These are phyloP conservation scores for Auriculariales sp. DNA, from an alignment of 768 basidiomycete genomes.

Conservation along the genomic window DNA sequence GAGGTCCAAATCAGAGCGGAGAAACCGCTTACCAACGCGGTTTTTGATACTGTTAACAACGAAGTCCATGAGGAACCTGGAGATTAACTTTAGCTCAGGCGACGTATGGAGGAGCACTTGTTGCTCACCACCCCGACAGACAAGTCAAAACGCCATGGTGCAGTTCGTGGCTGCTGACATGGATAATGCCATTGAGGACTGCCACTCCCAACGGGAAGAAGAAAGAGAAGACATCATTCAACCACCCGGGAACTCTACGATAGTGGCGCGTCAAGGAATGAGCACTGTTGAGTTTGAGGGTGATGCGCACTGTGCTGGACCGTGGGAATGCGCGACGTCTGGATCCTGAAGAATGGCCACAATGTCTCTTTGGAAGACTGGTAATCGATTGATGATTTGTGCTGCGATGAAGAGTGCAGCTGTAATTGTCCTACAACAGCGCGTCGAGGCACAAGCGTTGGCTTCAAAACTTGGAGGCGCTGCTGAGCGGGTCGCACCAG, in stretches of 20 bases:
- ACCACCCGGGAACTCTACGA: conserved; percentile 30
- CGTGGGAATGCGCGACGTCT: conserved; percentile 36
- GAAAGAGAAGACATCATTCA: conserved; percentile 34
- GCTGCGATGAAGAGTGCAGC: conserved; percentile 28
- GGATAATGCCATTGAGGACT: conserved; percentile 21
- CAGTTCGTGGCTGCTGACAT: conserved; percentile 32
- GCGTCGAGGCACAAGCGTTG: background rate
- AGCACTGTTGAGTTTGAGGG: background rate
- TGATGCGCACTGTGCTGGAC: conserved; percentile 35
- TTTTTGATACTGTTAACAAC: conserved; percentile 41
- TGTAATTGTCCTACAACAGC: conserved; percentile 17
- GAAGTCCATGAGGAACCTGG: conserved; percentile 29
- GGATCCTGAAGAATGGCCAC: conserved; percentile 32
- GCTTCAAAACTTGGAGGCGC: too few species aligned
- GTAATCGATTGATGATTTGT: conserved; percentile 17
- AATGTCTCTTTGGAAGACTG: conserved; percentile 23
- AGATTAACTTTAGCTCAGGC: conserved; percentile 9
- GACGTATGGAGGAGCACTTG: conserved; percentile 16
- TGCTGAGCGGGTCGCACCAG: conserved; percentile 29
- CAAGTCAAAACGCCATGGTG: conserved; percentile 47
- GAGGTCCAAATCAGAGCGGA: background rate
- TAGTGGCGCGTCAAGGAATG: background rate
- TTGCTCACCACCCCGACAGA: conserved; percentile 22
- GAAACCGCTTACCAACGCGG: conserved; percentile 30
- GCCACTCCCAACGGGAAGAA: conserved; percentile 30